These are phyloP conservation scores for Colletotrichum sp. DNA, from an alignment of 2,329 filamentous ascomycete species.

Conservation along the genomic window DNA sequence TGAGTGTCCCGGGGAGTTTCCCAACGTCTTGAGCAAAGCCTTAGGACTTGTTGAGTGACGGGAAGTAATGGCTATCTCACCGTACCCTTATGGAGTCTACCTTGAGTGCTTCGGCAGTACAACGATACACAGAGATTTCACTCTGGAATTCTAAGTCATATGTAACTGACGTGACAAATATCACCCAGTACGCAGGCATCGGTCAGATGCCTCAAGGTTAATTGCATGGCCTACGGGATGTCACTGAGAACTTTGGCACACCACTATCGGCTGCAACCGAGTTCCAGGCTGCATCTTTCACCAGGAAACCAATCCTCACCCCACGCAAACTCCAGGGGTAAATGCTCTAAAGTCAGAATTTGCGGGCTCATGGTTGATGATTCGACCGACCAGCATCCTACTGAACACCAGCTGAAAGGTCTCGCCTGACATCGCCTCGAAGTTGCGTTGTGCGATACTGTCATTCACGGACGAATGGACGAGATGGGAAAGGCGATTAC, in stretches of 20 bases:
- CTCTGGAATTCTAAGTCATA: background rate
- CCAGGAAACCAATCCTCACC: constrained; percentile 4
- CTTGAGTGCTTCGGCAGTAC: background rate
- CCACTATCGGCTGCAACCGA: background rate
- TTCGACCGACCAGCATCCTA: background rate
- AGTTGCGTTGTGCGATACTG: background rate
- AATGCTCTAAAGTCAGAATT: background rate
- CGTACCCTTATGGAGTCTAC: background rate
- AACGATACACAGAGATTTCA: background rate
- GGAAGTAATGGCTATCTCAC: background rate
- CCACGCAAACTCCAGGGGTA: background rate
- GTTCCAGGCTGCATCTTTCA: background rate
- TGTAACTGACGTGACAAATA: background rate
- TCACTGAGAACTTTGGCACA: background rate
- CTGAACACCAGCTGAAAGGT: background rate
- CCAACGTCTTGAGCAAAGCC: background rate
- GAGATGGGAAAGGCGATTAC: background rate
- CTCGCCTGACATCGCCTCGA: background rate
- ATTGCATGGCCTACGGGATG: background rate
- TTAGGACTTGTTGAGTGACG: background rate
- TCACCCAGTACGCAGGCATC: background rate
- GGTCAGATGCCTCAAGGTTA: background rate
- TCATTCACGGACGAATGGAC: background rate
- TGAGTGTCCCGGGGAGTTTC: background rate
- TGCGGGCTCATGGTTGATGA: background rate